Percentiles rank a stretch among this genome's conserved stretches.
Evolutionary conservation across 495 filamentous ascomycete species (phyloP).

Genomic region (Podospora sp.): DNA sequence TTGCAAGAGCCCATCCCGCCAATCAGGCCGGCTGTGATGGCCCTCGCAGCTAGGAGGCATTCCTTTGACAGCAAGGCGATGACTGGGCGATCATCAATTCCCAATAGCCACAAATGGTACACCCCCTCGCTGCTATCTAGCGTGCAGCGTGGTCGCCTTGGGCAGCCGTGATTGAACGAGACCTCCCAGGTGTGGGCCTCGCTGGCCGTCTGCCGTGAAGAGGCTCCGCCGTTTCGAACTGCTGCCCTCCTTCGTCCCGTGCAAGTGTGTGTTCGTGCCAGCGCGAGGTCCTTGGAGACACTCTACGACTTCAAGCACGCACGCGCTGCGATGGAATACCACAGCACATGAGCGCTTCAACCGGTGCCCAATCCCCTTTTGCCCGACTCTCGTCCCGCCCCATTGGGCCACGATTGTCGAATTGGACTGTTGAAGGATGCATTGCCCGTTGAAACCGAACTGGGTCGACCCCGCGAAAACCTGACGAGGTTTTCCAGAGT

Average conservation of each 20-base stretch:
- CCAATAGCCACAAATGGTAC: conserved; percentile 17
- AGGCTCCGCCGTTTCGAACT: not conserved
- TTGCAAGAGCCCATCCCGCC: conserved; percentile 13
- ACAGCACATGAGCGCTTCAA: not conserved
- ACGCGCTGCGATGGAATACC: not conserved
- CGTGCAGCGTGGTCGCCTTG: conserved; percentile 16
- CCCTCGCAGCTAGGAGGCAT: conserved; percentile 19
- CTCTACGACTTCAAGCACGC: not conserved
- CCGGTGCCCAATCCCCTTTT: conserved; percentile 11
- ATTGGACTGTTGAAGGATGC: not conserved
- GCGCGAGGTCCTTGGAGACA: conserved; percentile 7
- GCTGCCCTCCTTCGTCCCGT: not conserved
- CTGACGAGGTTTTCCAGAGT: not conserved
- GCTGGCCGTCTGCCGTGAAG: not conserved
- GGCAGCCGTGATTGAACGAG: not conserved
- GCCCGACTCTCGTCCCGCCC: not conserved
- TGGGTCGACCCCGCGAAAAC: not conserved
- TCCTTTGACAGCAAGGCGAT: conserved; percentile 26
- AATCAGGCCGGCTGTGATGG: conserved; percentile 27
- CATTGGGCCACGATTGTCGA: conserved; percentile 22
- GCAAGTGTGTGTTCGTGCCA: not conserved
- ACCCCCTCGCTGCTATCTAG: conserved; percentile 3
- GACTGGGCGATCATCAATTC: conserved; percentile 23
- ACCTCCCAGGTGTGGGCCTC: not conserved
- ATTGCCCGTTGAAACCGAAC: not conserved